Percentiles rank a stretch among this genome's conserved stretches.
Evolutionary conservation across 2,329 filamentous ascomycete species (phyloP).

Genomic region (Penicillium rolfsii): DNA sequence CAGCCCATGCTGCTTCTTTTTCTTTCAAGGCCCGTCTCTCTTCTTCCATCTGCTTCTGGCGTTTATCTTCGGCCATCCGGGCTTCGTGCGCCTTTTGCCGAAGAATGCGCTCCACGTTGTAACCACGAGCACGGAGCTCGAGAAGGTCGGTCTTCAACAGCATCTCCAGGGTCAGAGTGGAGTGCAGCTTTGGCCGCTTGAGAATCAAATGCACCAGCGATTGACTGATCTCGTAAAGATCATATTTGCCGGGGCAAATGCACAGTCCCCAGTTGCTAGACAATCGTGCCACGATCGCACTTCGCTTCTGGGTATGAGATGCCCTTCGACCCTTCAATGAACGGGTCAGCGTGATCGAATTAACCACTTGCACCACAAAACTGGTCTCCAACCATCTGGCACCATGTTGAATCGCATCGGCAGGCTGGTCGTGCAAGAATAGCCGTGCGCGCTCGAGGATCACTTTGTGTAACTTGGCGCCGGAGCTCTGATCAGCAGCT

Average conservation of each 20-base stretch:
- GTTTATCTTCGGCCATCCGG: conserved; percentile 80
- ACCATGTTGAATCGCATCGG: conserved; percentile 82
- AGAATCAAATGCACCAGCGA: conserved; percentile 81
- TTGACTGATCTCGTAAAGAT: conserved; percentile 91
- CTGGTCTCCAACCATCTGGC: conserved; percentile 89
- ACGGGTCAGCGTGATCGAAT: conserved; percentile 74
- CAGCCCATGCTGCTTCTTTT: conserved; percentile 57
- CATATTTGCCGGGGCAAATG: conserved; percentile 71
- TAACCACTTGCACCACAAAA: conserved; percentile 75
- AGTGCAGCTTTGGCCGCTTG: conserved; percentile 80
- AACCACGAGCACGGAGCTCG: conserved; percentile 81
- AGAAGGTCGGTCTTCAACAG: conserved; percentile 83
- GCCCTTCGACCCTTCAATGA: conserved; percentile 72
- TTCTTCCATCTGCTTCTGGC: conserved; percentile 70
- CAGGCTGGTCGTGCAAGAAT: conserved; percentile 82
- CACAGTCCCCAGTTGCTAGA: conserved; percentile 69
- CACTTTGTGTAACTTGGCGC: conserved; percentile 72
- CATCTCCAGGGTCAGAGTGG: conserved; percentile 87
- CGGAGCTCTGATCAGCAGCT: conserved; percentile 68
- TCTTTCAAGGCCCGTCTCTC: conserved; percentile 71
- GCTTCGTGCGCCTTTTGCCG: conserved; percentile 85
- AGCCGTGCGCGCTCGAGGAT: conserved; percentile 86
- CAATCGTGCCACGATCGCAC: conserved; percentile 67
- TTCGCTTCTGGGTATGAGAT: conserved; percentile 73
- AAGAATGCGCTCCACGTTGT: conserved; percentile 94